A percentile compares a stretch with the other conserved stretches of the same genome.
Conservation (phyloP, 495 filamentous ascomycete genomes). For the Darksidea phi region DNA sequence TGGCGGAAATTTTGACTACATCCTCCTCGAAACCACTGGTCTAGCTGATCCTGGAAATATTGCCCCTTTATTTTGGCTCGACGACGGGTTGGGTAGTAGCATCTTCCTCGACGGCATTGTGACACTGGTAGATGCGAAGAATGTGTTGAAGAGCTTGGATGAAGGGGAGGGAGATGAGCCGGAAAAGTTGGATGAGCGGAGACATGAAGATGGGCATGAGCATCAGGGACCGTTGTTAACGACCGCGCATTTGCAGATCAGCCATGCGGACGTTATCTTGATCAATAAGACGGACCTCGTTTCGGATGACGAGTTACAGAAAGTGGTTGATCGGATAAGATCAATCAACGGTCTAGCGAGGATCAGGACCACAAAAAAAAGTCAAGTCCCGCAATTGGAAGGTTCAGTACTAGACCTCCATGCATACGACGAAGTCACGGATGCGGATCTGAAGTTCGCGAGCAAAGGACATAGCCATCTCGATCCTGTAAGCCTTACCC, state of each 20-base stretch:
- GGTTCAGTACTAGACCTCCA: constrained; percentile 85
- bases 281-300: constrained; percentile 95
- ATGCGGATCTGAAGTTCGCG: constrained; percentile 56
- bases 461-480: constrained; percentile 62
- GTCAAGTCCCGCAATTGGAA: constrained; percentile 75
- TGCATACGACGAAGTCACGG: constrained; percentile 80
- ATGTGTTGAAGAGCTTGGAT: constrained; percentile 76
- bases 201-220: constrained; percentile 53
- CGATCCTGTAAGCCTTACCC: constrained; percentile 63
- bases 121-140: constrained; percentile 93
- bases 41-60: constrained; percentile 95
- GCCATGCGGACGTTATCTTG: constrained; percentile 92
- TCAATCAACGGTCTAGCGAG: constrained; percentile 90
- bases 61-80: constrained; percentile 95
- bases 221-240: constrained; percentile 67
- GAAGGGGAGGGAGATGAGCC: constrained; percentile 51
- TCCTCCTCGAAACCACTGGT: constrained; percentile 93
- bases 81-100: constrained; percentile 86
- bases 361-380: constrained; percentile 76
- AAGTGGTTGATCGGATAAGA: constrained; percentile 63
- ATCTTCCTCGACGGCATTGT: constrained; percentile 97
- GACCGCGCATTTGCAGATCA: constrained; percentile 93
- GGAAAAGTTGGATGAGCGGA: constrained; percentile 11
- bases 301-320: constrained; percentile 61
- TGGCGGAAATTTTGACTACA: constrained; percentile 93